Evolutionary conservation across 345 rosid species (phyloP).

Genomic region (Aethionema arabicum): DNA sequence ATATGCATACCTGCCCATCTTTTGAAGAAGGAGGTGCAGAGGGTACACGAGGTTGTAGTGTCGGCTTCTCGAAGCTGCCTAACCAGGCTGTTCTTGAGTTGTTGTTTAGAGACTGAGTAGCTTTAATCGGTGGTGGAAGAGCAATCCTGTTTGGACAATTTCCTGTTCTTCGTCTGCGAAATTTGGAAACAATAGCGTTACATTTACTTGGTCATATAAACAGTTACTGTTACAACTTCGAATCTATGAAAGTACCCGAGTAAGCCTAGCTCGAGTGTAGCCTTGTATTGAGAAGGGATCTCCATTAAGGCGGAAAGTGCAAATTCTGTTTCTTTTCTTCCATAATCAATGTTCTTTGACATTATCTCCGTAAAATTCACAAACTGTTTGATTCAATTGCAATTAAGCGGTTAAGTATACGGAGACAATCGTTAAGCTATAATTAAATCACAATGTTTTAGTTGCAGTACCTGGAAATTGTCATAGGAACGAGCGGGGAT

Average conservation of each 20-base stretch:
- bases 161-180: constrained; percentile 44
- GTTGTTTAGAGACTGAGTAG: constrained; percentile 37
- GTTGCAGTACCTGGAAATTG: constrained; percentile 67
- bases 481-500: constrained; percentile 85
- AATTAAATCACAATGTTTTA: background rate
- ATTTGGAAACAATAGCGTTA: constrained; percentile 12
- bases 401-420: background rate
- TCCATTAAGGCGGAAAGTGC: constrained; percentile 92
- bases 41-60: constrained; percentile 22
- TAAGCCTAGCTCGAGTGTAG: constrained; percentile 72
- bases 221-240: background rate
- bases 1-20: constrained; percentile 51
- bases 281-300: constrained; percentile 86
- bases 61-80: constrained; percentile 41
- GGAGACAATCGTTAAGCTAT: background rate
- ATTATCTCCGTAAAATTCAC: constrained; percentile 85
- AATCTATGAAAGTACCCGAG: constrained; percentile 49
- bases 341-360: constrained; percentile 59
- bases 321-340: constrained; percentile 72
- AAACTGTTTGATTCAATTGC: constrained; percentile 47
- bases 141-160: constrained; percentile 52
- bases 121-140: constrained; percentile 66
- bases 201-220: background rate
- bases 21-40: constrained; percentile 43
- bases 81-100: constrained; percentile 42